Conservation (phyloP, 2,329 filamentous ascomycete species). For the Ophiostoma populinum region DNA sequence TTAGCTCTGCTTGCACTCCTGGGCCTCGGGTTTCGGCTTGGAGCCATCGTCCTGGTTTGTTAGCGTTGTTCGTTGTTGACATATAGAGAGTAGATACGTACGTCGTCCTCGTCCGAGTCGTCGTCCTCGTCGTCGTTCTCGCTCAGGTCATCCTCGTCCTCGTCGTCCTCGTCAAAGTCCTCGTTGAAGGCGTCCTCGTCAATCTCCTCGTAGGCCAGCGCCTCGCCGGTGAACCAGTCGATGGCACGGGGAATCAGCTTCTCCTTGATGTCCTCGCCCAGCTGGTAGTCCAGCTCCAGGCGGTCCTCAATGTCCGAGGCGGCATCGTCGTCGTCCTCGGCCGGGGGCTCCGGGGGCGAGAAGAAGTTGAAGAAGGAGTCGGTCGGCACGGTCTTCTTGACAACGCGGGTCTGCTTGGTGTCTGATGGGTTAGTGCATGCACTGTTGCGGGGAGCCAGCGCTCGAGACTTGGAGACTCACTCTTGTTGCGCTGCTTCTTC, state of each 20-base stretch:
- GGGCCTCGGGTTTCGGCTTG: constrained; percentile 85
- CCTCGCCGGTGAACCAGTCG: constrained; percentile 98
- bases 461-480: constrained; percentile 37
- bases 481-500: constrained; percentile 99
- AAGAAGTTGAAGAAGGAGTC: constrained; percentile 99
- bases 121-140: constrained; percentile 73
- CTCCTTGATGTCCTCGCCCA: constrained; percentile 99
- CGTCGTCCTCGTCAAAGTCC: constrained; percentile 77
- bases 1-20: constrained; percentile 93
- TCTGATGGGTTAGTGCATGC: constrained; percentile 38
- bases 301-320: constrained; percentile 91
- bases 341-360: constrained; percentile 76
- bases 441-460: too few relatives aligned
- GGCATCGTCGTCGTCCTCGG: constrained; percentile 55
- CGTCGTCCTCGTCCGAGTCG: constrained; percentile 58
- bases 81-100: constrained; percentile 22
- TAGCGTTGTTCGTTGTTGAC: neutral
- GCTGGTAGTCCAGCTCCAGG: constrained; percentile 93
- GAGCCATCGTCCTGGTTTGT: constrained; percentile 55
- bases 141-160: constrained; percentile 77
- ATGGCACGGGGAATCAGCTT: constrained; percentile 97
- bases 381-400: constrained; percentile 97
- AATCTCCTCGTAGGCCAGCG: constrained; percentile 87
- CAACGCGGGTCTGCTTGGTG: constrained; percentile 96
- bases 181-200: constrained; percentile 67